Conservation (phyloP, 2,329 filamentous ascomycete genomes). For the Penicillium sclerotiorum region DNA sequence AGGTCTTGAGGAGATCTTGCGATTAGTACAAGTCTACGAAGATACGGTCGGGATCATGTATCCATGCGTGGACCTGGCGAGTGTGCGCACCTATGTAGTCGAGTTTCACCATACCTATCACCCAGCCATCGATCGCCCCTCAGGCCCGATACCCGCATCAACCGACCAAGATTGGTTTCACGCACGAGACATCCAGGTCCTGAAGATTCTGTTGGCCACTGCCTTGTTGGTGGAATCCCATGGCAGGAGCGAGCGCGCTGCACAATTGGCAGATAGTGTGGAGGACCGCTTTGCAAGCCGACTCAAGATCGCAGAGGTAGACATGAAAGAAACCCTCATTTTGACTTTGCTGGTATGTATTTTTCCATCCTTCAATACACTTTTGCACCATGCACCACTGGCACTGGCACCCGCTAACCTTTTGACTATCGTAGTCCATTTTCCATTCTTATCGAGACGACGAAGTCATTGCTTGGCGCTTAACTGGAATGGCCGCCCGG, state of each 20-base stretch:
- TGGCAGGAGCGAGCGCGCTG: constrained; percentile 67
- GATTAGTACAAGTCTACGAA: constrained; percentile 75
- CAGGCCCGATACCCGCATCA: neutral
- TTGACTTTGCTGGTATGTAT: constrained; percentile 31
- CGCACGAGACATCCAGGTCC: constrained; percentile 60
- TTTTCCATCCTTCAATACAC: too few species aligned
- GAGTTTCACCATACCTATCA: constrained; percentile 25
- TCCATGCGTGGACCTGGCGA: constrained; percentile 73
- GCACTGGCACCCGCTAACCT: too few species aligned
- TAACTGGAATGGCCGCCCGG: constrained; percentile 51
- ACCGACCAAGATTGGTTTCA: constrained; percentile 40
- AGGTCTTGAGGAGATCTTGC: constrained; percentile 72
- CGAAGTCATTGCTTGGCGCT: constrained; percentile 53
- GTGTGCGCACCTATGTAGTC: constrained; percentile 56
- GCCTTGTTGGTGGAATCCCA: constrained; percentile 74
- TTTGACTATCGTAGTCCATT: constrained; percentile 30
- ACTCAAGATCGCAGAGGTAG: constrained; percentile 39
- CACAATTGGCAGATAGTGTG: constrained; percentile 36
- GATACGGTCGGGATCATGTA: constrained; percentile 91
- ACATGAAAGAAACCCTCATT: constrained; percentile 42
- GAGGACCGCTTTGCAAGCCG: constrained; percentile 38
- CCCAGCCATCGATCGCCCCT: neutral
- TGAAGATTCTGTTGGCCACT: constrained; percentile 80
- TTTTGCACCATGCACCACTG: too few species aligned
- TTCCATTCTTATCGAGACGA: constrained; percentile 51